A percentile compares a stretch with the other conserved stretches of the same genome.
Evolutionary conservation across 2,329 filamentous ascomycete species (phyloP).

Genomic region (Aureobasidium namibiae): DNA sequence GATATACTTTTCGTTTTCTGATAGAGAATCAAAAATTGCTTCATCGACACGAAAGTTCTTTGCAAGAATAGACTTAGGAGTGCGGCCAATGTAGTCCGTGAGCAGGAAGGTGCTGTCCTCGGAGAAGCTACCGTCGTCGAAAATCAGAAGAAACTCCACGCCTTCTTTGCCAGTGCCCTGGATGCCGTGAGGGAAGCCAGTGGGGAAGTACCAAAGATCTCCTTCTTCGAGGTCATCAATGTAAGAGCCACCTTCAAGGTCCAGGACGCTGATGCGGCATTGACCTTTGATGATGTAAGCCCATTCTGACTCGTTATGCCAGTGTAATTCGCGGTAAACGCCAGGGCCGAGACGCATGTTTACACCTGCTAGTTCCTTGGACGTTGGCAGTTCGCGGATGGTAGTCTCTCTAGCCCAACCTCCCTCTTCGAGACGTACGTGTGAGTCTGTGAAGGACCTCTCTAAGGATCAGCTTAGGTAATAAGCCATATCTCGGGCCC

Average conservation of each 20-base stretch:
- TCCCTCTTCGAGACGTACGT: slow-evolving; percentile 53
- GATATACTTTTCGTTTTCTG: slow-evolving; percentile 63
- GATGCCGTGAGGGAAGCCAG: slow-evolving; percentile 67
- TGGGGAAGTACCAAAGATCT: slow-evolving; percentile 75
- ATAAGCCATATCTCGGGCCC: neutral
- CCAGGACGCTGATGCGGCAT: slow-evolving; percentile 63
- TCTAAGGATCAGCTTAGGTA: neutral
- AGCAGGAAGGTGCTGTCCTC: slow-evolving; percentile 64
- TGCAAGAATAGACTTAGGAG: slow-evolving; percentile 60
- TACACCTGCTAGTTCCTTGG: slow-evolving; percentile 64
- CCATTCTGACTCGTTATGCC: slow-evolving; percentile 61
- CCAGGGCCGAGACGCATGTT: slow-evolving; percentile 70
- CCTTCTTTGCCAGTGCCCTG: slow-evolving; percentile 55
- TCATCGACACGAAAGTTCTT: slow-evolving; percentile 69
- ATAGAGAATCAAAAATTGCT: slow-evolving; percentile 61
- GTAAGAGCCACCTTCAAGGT: slow-evolving; percentile 68
- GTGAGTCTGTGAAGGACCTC: slow-evolving; percentile 37
- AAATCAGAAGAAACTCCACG: slow-evolving; percentile 56
- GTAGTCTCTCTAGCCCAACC: slow-evolving; percentile 73
- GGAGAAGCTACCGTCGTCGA: slow-evolving; percentile 51
- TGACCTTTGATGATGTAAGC: slow-evolving; percentile 36
- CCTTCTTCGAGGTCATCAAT: slow-evolving; percentile 69
- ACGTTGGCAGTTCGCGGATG: slow-evolving; percentile 54
- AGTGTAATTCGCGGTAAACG: slow-evolving; percentile 69
- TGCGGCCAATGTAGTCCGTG: slow-evolving; percentile 63